These are phyloP conservation scores for Sergeia podlipaevii DNA, from an alignment of 208 protist genomes.

Conservation along the genomic window DNA sequence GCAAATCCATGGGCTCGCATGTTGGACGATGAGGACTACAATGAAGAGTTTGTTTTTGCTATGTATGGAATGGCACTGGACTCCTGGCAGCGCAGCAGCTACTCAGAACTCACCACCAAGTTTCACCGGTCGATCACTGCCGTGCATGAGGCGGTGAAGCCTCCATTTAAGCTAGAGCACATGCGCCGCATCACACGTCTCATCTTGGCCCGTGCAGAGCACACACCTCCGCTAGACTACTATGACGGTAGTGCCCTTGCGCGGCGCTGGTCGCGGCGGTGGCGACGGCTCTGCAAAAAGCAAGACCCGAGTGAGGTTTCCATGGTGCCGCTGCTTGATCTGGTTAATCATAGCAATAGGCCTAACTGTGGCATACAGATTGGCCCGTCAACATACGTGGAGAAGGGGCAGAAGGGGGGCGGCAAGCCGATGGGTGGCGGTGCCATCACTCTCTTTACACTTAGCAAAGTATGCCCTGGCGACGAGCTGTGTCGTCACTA, in stretches of 20 bases:
- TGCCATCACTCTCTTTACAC: conserved; percentile 75
- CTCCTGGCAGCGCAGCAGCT: conserved; percentile 81
- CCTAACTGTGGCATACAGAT: conserved; percentile 75
- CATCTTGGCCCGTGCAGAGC: conserved; percentile 73
- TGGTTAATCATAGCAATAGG: conserved; percentile 89
- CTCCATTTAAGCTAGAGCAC: conserved; percentile 74
- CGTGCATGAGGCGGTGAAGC: conserved; percentile 49
- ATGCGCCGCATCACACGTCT: conserved; percentile 80
- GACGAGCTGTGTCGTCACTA: conserved; percentile 90
- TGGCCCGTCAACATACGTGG: conserved; percentile 41
- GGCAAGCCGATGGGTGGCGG: too few relatives aligned
- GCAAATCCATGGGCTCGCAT: conserved; percentile 80
- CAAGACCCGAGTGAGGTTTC: conserved; percentile 50
- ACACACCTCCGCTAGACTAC: conserved; percentile 64
- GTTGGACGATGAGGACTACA: conserved; percentile 90
- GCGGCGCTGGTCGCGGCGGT: conserved; percentile 33
- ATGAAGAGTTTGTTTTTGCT: conserved; percentile 80
- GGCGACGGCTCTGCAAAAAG: conserved; percentile 26
- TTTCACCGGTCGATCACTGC: conserved; percentile 59
- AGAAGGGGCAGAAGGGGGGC: too few relatives aligned
- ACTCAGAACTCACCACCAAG: conserved; percentile 78
- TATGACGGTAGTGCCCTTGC: conserved; percentile 39
- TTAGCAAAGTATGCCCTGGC: conserved; percentile 59
- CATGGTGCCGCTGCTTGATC: conserved; percentile 74
- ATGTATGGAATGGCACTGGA: conserved; percentile 91